Evolutionary conservation across 305 asterid genomes (phyloP), one percentile per base, ranked within the genome.

Genomic region (Nicotiana rustica): DNA sequence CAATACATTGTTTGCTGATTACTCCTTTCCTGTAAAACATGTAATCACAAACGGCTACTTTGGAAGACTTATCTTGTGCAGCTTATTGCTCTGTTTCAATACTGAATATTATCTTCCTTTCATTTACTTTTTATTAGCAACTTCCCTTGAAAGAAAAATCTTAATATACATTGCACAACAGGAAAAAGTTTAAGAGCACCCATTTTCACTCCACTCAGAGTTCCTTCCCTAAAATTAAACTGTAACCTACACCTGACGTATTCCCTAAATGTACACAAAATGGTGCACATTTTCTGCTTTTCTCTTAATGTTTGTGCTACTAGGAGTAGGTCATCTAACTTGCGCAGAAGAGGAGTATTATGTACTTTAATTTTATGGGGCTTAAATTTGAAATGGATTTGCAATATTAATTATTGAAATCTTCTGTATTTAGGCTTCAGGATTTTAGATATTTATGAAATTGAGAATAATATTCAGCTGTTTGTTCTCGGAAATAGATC

Each of bases 401-500:
- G n/a, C 29, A 6, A 13, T 13, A 29, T 65, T 12, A 65, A 29
- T 65, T 29, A 14, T 65, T 65, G 70, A 65, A 65, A 12, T 65
- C 41, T 5, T 65, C 10, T 65, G 67, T 62, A 62, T 62, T 62
- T 62, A 29, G 18, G 31, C 18, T 13, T 65, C 15, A 65, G 10
- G n/a, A 65, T 65, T 65, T 65, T 29, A 13, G 4, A 25, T 13
- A 4, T 62, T 29, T 29, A 65, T 65, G 70, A 31, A 25, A 64
- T 12, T 64, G 38, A 36, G 14, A 65, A 10, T 65, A 65, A 65
- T 29, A 12, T 65, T 65, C 70, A 80, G 67, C 33, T 82, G 10
- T 57, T 73, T 59, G 59, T 57, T 56, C 15, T 59, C 9, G 59
- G 55, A 57, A 68, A 78, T 76, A 95, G 98, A 80, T 83, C 68